Base-by-base conservation (phyloP, 2,329 filamentous ascomycete species). In the Claviceps lovelessii region DNA sequence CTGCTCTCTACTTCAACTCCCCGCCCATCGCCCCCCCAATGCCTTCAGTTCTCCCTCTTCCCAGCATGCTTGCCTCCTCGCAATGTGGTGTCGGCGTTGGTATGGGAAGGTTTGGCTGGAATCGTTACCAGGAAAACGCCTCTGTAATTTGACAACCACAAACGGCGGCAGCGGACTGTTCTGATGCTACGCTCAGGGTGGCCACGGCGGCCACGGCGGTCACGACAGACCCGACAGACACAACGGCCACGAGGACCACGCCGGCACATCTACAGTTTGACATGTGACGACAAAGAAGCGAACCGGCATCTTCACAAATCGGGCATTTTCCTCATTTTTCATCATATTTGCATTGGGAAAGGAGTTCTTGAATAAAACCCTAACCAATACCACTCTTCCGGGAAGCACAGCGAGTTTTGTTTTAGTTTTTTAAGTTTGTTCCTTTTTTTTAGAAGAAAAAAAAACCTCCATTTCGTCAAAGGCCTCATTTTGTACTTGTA, bases 31-130 rank as follows among this genome's bases (percentile, higher is more conserved):
- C 83, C 47, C 81, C 87, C 28, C 81, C 88, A 51, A 84, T 94
- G 53, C 49, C 46, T 60, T 81, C 88, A 28, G 75, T 84, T 46
- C 78, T 95, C 49, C 86, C 90, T 51, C 77, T 96, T 54, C 90
- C 90, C 47, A 95, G 88, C 73, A 87, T 90, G 80, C 76, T 95
- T 58, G 80, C 87, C 63, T 83, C 86, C 58, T 63, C 61, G 23
- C 88, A 88, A 68, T 97, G 91, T 71, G 88, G 89, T 63, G 81
- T 90, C 56, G 85, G 84, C 66, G 76, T 84, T 58, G 85, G 83
- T 57, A 90, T 86, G 73, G 63, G 63, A 29, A 64, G 83, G 60
- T 94, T 94, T 68, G 88, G 86, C 62, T 95, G 89, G 88, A 88
- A 88, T 69, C 79, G 86, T 62, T 89, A 86, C 68, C 86, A 87